These are phyloP conservation scores for Aspergillus ostianus DNA, from an alignment of 495 filamentous ascomycete genomes.

Conservation along the genomic window DNA sequence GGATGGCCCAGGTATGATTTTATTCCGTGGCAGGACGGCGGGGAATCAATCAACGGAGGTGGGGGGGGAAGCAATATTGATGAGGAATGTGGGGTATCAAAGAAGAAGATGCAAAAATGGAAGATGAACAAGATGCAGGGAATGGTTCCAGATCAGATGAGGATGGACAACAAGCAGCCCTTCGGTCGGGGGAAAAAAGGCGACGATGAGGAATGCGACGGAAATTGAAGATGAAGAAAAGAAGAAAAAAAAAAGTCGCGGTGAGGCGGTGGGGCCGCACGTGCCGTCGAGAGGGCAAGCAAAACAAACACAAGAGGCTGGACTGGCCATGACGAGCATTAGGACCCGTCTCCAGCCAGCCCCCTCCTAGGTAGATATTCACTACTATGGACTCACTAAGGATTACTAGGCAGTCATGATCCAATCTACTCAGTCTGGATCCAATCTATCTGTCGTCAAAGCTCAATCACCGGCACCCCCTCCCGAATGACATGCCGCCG, in stretches of 20 bases:
- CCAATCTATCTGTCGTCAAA: neutral
- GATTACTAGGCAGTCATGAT: too few relatives aligned
- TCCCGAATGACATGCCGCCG: neutral
- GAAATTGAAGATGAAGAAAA: conserved; percentile 12
- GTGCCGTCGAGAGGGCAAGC: conserved; percentile 17
- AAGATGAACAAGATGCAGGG: conserved; percentile 6
- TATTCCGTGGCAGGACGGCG: neutral
- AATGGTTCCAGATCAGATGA: neutral
- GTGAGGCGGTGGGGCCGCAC: conserved; percentile 38
- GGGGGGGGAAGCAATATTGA: neutral
- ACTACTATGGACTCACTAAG: too few relatives aligned
- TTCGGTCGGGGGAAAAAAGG: neutral
- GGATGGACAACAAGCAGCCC: neutral
- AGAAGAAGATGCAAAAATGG: neutral
- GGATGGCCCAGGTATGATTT: conserved; percentile 6
- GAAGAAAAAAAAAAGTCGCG: conserved; percentile 32
- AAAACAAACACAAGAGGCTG: conserved; percentile 23
- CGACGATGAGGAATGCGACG: conserved; percentile 8
- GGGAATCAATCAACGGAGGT: conserved; percentile 1
- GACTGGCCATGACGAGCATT: conserved; percentile 1
- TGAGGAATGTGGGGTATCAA: conserved; percentile 14
- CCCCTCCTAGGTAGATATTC: too few relatives aligned
- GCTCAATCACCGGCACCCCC: neutral
- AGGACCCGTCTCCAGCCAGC: neutral
- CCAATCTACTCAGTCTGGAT: too few relatives aligned